A percentile compares a stretch with the other conserved stretches of the same genome.
Conservation (phyloP, 495 filamentous ascomycete genomes). For the Umbilicaria muhlenbergii region DNA sequence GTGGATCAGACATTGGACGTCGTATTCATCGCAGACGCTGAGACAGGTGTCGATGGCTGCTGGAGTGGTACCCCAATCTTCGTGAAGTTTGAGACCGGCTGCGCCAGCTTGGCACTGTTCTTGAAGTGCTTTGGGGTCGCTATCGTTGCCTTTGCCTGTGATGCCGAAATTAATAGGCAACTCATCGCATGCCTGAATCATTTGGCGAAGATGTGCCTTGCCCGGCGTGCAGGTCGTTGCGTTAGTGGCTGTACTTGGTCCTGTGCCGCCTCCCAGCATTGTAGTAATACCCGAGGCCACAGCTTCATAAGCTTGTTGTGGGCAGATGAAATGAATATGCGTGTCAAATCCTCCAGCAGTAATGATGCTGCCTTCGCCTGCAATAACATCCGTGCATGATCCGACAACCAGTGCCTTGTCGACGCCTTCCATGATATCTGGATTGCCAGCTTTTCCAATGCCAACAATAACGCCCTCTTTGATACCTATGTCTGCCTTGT, state of each 20-base stretch:
- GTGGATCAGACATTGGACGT: constrained; percentile 92
- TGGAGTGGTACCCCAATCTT: constrained; percentile 93
- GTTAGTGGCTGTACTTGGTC: constrained; percentile 88
- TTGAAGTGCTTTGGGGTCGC: constrained; percentile 47
- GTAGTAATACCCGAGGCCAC: constrained; percentile 83
- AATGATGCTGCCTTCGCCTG: constrained; percentile 82
- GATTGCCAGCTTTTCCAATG: constrained; percentile 93
- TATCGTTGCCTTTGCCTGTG: constrained; percentile 94
- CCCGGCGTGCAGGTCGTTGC: constrained; percentile 94
- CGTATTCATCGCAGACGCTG: constrained; percentile 71
- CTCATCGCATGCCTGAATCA: constrained; percentile 79
- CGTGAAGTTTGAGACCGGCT: constrained; percentile 87
- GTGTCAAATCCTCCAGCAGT: constrained; percentile 87
- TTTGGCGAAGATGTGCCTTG: constrained; percentile 68
- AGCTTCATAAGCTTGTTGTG: constrained; percentile 81
- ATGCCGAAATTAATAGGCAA: constrained; percentile 89
- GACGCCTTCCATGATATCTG: constrained; percentile 90
- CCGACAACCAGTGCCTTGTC: constrained; percentile 67
- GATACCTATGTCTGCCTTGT: constrained; percentile 94
- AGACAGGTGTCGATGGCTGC: constrained; percentile 88
- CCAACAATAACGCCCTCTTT: constrained; percentile 77
- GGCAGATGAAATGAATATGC: constrained; percentile 95
- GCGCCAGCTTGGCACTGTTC: constrained; percentile 77
- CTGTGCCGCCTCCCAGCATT: constrained; percentile 83
- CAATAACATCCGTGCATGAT: constrained; percentile 87